phyloP scores from a whole-genome alignment of 768 basidiomycete genomes.

The Symmetrospora coprosmae region DNA sequence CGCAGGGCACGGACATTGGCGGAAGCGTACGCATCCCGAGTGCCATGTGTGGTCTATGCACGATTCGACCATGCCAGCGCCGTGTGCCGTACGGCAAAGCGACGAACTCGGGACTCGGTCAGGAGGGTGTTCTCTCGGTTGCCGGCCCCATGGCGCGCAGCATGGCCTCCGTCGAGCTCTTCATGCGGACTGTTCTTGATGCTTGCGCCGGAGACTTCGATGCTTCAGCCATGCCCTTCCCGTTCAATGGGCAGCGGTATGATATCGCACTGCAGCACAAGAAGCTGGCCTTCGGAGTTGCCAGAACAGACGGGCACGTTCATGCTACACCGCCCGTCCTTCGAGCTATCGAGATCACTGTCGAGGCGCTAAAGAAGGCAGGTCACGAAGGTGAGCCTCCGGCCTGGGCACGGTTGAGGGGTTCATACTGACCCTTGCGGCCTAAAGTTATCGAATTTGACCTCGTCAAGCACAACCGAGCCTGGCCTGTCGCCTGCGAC shows the following conservation, averaged over 20 bases:
- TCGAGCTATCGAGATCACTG: constrained; percentile 6
- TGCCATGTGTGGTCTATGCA: constrained; percentile 17
- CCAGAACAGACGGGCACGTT: background rate
- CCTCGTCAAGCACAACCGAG: background rate
- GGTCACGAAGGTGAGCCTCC: constrained; percentile 11
- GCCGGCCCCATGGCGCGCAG: constrained; percentile 21
- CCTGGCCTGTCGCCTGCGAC: background rate
- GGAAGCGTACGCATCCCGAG: constrained; percentile 20
- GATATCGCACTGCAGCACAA: background rate
- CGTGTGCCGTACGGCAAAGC: constrained; percentile 22
- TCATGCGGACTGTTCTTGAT: constrained; percentile 16
- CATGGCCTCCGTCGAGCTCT: background rate
- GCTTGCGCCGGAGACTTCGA: constrained; percentile 11
- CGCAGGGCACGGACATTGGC: constrained; percentile 23
- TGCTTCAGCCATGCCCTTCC: constrained; percentile 20
- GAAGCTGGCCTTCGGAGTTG: constrained; percentile 4
- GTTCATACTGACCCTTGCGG: too few relatives aligned
- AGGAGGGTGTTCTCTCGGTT: constrained; percentile 16
- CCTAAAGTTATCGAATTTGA: constrained; percentile 24
- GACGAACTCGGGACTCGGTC: constrained; percentile 17
- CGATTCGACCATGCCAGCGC: constrained; percentile 9
- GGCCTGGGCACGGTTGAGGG: background rate
- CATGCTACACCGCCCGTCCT: constrained; percentile 1
- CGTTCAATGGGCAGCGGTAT: constrained; percentile 2
- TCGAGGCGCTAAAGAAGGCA: constrained; percentile 9